These are phyloP conservation scores for Colletotrichum destructivum DNA, from an alignment of 2,329 filamentous ascomycete genomes.

Conservation along the genomic window DNA sequence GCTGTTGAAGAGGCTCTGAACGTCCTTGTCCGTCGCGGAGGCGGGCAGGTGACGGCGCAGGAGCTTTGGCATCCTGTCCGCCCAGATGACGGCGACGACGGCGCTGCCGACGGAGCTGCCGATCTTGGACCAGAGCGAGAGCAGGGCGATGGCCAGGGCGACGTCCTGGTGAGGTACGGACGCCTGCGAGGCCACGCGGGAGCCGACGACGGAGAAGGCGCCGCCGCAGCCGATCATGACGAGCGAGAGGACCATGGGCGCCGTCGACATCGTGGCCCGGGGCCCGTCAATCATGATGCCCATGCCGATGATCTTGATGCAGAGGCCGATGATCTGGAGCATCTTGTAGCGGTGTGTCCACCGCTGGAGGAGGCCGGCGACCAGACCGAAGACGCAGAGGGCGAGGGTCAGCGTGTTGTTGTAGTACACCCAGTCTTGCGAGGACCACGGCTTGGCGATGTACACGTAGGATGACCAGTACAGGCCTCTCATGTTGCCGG, in stretches of 20 bases:
- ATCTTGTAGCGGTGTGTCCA: constrained; percentile 39
- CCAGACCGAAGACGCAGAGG: constrained; percentile 36
- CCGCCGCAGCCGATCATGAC: constrained; percentile 77
- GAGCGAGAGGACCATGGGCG: constrained; percentile 79
- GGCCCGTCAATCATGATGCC: constrained; percentile 44
- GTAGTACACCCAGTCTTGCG: constrained; percentile 40
- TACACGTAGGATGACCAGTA: constrained; percentile 40
- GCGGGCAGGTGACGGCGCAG: constrained; percentile 46
- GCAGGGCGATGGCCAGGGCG: constrained; percentile 29
- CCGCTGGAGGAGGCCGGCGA: constrained; percentile 33
- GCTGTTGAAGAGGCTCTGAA: constrained; percentile 41
- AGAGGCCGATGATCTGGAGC: constrained; percentile 43
- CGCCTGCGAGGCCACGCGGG: constrained; percentile 31
- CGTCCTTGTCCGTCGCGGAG: constrained; percentile 43
- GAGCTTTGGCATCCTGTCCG: constrained; percentile 46
- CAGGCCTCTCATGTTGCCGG: constrained; percentile 34
- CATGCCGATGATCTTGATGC: constrained; percentile 48
- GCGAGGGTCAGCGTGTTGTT: constrained; percentile 37
- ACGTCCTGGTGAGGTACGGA: constrained; percentile 38
- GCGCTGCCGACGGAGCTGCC: constrained; percentile 38
- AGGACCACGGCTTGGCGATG: constrained; percentile 38
- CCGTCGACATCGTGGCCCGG: constrained; percentile 29
- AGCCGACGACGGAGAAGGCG: constrained; percentile 39
- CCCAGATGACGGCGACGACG: constrained; percentile 35
- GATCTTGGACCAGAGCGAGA: constrained; percentile 38